Evolutionary conservation across 129 eudicot species (phyloP), one percentile per base, ranked within the genome.

Genomic region (Pittosporum tobira): DNA sequence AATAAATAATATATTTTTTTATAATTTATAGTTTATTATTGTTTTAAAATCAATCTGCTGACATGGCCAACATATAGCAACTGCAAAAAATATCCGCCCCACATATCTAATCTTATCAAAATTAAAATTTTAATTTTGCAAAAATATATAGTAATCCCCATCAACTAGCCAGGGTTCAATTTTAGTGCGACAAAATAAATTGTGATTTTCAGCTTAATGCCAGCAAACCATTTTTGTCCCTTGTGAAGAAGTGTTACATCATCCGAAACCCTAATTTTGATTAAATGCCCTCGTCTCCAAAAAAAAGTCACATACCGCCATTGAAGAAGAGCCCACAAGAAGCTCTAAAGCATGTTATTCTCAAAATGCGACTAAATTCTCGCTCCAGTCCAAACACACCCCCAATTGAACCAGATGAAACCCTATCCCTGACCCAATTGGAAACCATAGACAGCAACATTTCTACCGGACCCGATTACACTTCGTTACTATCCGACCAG

Each of bases 401-500:
- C 9, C 66, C 62, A 8, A 69, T 72, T 2, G 80, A 78, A 7
- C 57, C 67, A 0, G 72, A 71, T 12, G 51, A 23, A 51, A 16
- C 48, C 25, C 29, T 12, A 24, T 31, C 5, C 16, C 58, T 20
- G 8, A 29, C 23, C 34, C 57, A 6, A 20, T 26, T 54, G 30
- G 57, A 9, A 8, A 27, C 6, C 7, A 19, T 14, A 48, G 47
- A 18, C 9, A 6, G 16, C 4, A 49, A 20, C 9, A 11, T 7
- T 12, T 47, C 56, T 1, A 23, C 55, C 18, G 73, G 44, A 1
- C 70, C 75, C 20, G 94, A 88, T 73, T 68, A 29, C 42, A 71
- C 67, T 30, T 42, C 84, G 18, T 20, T 79, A 34, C 61, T 88
- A 22, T 73, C 94, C 1, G 96, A 88, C 34, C 75, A 81, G 48